Evolutionary conservation across 2,329 filamentous ascomycete species (phyloP), one percentile per base, ranked within the genome.

Genomic region (Sclerotinia trifoliorum): DNA sequence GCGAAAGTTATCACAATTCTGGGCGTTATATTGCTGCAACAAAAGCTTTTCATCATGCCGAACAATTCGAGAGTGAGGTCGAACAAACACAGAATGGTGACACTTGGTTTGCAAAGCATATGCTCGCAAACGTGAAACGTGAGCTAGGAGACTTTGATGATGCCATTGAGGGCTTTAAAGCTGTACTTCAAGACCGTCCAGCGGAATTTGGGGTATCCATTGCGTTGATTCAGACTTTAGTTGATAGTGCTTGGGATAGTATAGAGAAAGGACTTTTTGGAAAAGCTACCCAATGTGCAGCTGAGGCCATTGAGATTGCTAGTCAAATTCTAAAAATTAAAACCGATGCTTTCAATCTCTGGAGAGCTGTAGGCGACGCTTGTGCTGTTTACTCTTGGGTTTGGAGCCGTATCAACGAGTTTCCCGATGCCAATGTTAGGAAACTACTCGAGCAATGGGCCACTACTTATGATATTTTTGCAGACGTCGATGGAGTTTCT

Each of bases 1-100:
- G 94, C n/a, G 95, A 99, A 80, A 96, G 93, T 76, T 99, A 99
- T 76, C 91, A 97, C 77, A 95, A 92, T 73, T 96, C 94, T 21
- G 94, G 95, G 13, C 86, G 94, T 71, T 96, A 96, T 76, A 91
- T 97, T 69, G 94, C 95, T n/a, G 94, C 95, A 0, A 92, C 91
- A 4, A 94, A 95, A 76, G 93, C 95, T 0, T 95, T 98, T 73
- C 83, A 91, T 46, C 91, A 96, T 75, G 95, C 94, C 0, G 89
- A 94, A 76, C 86, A 85, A 66, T 83, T 97, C 5, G 91, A 94
- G 71, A 83, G 86, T 39, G 83, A 84, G 1, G 78, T 85, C 0
- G 78, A 82, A n/a, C 76, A 84, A 75, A 79, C 85, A 57, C 83
- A 86, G 46, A 77, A 82, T 26, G 88, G 86, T 0, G 91, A 96